Evolutionary conservation across 768 basidiomycete genomes (phyloP), one percentile per base, ranked within the genome.

Genomic region (Omphalotus guepiniiformis): DNA sequence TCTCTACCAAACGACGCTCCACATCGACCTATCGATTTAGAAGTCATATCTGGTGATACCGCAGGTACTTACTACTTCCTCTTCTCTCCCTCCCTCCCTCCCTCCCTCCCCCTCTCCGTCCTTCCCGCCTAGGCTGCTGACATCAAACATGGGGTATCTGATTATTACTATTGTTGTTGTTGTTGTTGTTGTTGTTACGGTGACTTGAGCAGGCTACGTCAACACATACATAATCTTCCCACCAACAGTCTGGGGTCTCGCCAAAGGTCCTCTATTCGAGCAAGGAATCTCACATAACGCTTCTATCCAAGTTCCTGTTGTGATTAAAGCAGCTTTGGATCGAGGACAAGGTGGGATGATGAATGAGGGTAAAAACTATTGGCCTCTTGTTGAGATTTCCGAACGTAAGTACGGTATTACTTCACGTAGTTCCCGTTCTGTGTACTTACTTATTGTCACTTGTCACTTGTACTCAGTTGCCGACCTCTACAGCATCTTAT

Each of bases 1-100:
- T 60, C 68, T 0, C 64, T 83, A 18, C 52, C 73, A 1, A 62
- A 65, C 12, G 73, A 67, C 0, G 70, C 73, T 42, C 54, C 63
- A n/a, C 82, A 83, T 53, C 63, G 81, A 25, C 53, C 69, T 32
- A 75, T 80, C 21, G 82, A 83, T 50, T 51, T 72, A 6, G 60
- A 62, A 16, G 54, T 82, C 21, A 47, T 76, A 13, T 60, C 63
- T 0, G 81, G 77, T 1, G 79, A 80, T 49, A 67, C 66, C 30
- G 60, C 75, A 61, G 76, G 77, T 74, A 50, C 41, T 55, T 51
- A 6, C 16, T 16, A 5, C 34, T 6, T 25, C 29, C 6, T 6
- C 37, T n/a, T n/a, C n/a, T n/a, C n/a, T n/a, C n/a, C n/a, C n/a
- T n/a, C n/a, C n/a, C n/a, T n/a, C n/a, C n/a, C n/a, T n/a, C n/a